phyloP scores from a whole-genome alignment of 768 basidiomycete genomes.

The Coprinopsis cinerea region DNA sequence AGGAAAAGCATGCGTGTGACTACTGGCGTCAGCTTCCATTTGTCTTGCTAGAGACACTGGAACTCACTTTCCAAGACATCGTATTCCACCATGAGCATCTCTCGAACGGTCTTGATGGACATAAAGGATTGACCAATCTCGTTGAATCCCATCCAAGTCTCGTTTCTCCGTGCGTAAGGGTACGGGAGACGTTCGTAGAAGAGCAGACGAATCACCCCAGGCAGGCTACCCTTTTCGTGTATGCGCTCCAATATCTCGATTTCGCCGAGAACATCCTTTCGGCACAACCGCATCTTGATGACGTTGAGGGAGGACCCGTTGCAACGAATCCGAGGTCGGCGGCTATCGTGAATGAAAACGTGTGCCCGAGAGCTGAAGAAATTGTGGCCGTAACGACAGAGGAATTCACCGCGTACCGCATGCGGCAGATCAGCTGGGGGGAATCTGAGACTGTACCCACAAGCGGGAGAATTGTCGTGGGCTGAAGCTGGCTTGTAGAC shows the following conservation, averaged over 20 bases:
- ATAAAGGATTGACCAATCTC: not conserved
- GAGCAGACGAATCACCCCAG: not conserved
- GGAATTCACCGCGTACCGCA: not conserved
- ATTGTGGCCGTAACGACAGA: not conserved
- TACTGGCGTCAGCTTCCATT: not conserved
- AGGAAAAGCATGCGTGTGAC: not conserved
- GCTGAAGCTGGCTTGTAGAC: not conserved
- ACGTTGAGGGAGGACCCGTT: not conserved
- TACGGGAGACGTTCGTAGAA: not conserved
- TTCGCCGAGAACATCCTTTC: not conserved
- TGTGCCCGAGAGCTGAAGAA: not conserved
- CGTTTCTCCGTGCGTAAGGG: not conserved
- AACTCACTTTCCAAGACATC: slow-evolving; percentile 3
- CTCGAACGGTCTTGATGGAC: not conserved
- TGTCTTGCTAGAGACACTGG: not conserved
- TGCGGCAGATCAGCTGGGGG: not conserved
- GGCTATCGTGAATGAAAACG: not conserved
- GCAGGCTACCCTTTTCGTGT: not conserved
- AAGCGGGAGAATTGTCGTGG: not conserved
- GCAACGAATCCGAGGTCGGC: not conserved
- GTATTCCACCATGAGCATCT: not conserved
- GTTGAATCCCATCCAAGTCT: not conserved
- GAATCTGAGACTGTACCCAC: not conserved
- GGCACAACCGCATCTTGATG: not conserved
- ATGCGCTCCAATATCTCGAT: not conserved